phyloP scores from a whole-genome alignment of 2,329 filamentous ascomycete genomes.

The Xenosphaeropsis pyriputrescens region DNA sequence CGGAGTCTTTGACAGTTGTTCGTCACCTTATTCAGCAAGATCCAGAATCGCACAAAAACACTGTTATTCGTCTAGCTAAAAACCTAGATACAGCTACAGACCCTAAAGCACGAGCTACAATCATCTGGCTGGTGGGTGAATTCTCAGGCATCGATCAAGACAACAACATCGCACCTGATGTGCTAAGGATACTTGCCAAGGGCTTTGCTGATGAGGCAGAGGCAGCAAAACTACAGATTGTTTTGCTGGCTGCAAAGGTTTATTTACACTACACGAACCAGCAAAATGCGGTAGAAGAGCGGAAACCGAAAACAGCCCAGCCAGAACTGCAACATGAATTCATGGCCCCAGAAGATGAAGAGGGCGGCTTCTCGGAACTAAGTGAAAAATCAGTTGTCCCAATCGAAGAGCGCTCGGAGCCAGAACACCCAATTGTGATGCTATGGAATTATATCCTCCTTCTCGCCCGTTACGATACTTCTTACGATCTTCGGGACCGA shows the following conservation, averaged over 20 bases:
- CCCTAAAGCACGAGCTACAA: conserved; percentile 78
- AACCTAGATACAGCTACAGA: conserved; percentile 82
- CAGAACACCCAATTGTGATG: conserved; percentile 53
- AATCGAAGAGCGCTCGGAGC: conserved; percentile 10
- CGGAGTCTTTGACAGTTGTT: conserved; percentile 88
- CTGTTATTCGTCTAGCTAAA: conserved; percentile 78
- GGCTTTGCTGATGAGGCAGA: conserved; percentile 76
- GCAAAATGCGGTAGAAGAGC: conserved; percentile 18
- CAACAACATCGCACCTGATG: conserved; percentile 85
- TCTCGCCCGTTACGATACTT: conserved; percentile 82
- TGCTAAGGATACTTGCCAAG: conserved; percentile 75
- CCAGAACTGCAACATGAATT: conserved; percentile 10
- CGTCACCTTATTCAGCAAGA: conserved; percentile 91
- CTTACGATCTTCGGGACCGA: conserved; percentile 87
- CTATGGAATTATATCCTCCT: conserved; percentile 78
- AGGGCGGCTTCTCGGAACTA: conserved; percentile 10
- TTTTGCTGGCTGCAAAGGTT: conserved; percentile 89
- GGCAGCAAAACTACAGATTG: conserved; percentile 76
- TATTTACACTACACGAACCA: conserved; percentile 79
- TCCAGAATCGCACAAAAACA: conserved; percentile 64
- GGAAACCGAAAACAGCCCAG: conserved; percentile 7
- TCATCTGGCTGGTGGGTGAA: conserved; percentile 95
- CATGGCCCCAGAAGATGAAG: conserved; percentile 8
- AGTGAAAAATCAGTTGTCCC: conserved; percentile 6
- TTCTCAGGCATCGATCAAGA: conserved; percentile 69